These are phyloP conservation scores for Entamoeba invadens DNA, from an alignment of 208 protist genomes.

Conservation along the genomic window DNA sequence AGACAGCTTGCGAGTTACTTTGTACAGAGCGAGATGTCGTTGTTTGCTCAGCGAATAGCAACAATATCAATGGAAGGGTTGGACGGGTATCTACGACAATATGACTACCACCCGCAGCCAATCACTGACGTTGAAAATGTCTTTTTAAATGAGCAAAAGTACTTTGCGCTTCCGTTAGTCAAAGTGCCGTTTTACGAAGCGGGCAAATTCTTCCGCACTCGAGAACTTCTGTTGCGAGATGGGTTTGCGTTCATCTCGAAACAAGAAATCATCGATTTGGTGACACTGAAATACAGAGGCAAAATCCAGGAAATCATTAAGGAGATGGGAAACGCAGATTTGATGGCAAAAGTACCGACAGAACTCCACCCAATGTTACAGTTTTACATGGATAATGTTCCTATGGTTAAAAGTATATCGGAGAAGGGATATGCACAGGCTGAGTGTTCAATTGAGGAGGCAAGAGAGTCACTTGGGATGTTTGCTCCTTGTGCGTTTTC, in stretches of 20 bases:
- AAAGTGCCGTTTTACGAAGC: background rate
- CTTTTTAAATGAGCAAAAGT: background rate
- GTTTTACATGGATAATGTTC: background rate
- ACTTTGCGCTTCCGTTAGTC: background rate
- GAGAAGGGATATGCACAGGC: background rate
- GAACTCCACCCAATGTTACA: background rate
- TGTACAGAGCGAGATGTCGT: background rate
- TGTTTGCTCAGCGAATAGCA: background rate
- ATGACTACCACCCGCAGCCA: background rate
- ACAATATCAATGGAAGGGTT: background rate
- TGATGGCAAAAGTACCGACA: background rate
- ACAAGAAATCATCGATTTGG: background rate
- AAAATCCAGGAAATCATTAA: background rate
- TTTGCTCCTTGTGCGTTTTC: background rate
- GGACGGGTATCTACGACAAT: background rate
- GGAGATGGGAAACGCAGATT: background rate
- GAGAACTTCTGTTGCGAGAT: background rate
- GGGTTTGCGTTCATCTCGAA: background rate
- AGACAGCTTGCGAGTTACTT: background rate
- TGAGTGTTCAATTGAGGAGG: background rate
- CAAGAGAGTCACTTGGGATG: background rate
- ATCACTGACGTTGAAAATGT: background rate
- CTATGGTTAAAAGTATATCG: background rate
- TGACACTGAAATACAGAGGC: background rate
- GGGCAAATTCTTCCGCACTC: background rate